Conservation (phyloP, 2,329 filamentous ascomycete species). For the Aspergillus glaucus region DNA sequence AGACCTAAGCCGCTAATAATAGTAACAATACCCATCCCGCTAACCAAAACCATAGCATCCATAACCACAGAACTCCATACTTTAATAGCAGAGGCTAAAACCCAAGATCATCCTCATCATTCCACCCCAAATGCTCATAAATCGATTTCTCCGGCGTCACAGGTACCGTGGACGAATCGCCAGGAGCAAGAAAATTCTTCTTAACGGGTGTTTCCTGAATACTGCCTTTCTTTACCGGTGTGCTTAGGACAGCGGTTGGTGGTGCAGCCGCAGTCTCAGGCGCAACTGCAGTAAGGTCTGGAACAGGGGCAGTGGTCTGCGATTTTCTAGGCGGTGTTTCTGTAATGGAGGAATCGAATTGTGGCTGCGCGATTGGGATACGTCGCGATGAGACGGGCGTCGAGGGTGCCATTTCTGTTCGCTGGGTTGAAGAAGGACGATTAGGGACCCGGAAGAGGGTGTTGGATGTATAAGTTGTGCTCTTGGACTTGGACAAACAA, state of each 20-base stretch:
- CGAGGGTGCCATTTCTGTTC: slow-evolving; percentile 17
- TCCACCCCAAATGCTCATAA: slow-evolving; percentile 41
- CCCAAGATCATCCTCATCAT: slow-evolving; percentile 34
- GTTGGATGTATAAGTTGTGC: slow-evolving; percentile 11
- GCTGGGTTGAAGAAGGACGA: slow-evolving; percentile 20
- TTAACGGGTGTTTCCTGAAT: slow-evolving; percentile 25
- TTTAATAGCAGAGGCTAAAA: slow-evolving; percentile 3
- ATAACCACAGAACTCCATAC: too few species aligned
- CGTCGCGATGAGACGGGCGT: slow-evolving; percentile 24
- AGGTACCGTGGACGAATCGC: slow-evolving; percentile 11
- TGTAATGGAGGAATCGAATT: slow-evolving; percentile 14
- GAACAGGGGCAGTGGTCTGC: background rate
- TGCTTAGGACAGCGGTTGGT: background rate
- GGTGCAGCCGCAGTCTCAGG: background rate
- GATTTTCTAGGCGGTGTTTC: slow-evolving; percentile 28
- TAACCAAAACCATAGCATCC: too few species aligned
- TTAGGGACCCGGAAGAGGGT: slow-evolving; percentile 22
- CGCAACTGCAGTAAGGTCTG: too few species aligned
- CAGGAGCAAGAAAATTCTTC: slow-evolving; percentile 18
- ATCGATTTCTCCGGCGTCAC: slow-evolving; percentile 34
- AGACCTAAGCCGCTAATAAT: too few species aligned
- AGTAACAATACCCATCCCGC: too few species aligned
- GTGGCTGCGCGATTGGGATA: slow-evolving; percentile 5
- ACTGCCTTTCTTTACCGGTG: background rate
- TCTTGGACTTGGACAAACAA: slow-evolving; percentile 2